Conservation (phyloP, 805 yeast genomes). For the Maudiozyma bulderi region DNA sequence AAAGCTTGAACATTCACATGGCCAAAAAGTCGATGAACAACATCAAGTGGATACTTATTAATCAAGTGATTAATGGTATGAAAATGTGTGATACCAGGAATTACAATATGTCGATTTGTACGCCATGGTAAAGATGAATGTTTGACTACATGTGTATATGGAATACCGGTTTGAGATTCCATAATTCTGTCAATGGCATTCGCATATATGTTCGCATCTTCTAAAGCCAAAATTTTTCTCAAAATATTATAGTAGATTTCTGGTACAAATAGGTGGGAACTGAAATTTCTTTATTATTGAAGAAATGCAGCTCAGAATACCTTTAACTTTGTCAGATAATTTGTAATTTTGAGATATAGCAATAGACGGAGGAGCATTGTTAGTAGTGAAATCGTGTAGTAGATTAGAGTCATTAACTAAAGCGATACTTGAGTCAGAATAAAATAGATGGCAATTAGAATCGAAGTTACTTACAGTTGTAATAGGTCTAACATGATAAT, state of each 20-base stretch:
- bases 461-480: too few species aligned
- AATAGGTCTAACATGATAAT: too few species aligned
- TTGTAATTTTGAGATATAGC: neutral
- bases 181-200: too few species aligned
- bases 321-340: neutral
- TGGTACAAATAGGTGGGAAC: too few species aligned
- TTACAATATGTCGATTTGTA: neutral
- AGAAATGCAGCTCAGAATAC: neutral
- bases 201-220: too few species aligned
- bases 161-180: too few species aligned
- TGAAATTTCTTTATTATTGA: too few species aligned
- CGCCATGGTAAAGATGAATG: too few species aligned
- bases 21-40: neutral
- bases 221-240: too few species aligned
- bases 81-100: neutral
- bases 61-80: neutral
- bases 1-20: conserved; percentile 1
- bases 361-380: neutral
- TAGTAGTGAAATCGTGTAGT: neutral
- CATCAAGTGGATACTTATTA: neutral
- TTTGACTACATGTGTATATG: too few species aligned
- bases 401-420: neutral
- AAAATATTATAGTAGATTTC: too few species aligned
- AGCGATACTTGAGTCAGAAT: neutral
- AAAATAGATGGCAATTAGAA: too few species aligned